Conservation (phyloP, 345 rosid genomes). For the Brassica cretica region DNA sequence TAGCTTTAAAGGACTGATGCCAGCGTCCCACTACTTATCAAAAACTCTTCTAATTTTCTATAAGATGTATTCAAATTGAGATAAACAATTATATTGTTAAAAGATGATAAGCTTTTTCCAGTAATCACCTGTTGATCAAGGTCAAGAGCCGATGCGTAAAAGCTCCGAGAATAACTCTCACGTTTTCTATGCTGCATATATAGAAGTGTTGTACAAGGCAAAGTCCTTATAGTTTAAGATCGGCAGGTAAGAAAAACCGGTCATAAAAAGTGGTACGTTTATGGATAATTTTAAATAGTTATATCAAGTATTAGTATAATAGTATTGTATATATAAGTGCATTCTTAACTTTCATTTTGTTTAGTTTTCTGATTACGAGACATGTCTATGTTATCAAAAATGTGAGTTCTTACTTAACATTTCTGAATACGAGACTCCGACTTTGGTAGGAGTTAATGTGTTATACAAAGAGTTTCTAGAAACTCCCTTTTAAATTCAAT, state of each 20-base stretch:
- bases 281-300: not conserved
- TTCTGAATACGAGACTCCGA: not conserved
- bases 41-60: not conserved
- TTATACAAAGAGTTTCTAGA: not conserved
- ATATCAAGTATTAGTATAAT: not conserved
- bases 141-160: too few relatives aligned
- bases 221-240: too few relatives aligned
- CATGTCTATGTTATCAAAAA: slow-evolving; percentile 4
- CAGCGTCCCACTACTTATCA: slow-evolving; percentile 34
- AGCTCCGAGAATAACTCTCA: too few relatives aligned
- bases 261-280: too few relatives aligned
- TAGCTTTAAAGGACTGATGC: slow-evolving; percentile 32
- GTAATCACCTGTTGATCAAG: too few relatives aligned
- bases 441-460: not conserved
- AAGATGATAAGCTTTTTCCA: slow-evolving; percentile 6
- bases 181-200: too few relatives aligned
- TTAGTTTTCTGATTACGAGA: not conserved
- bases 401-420: slow-evolving; percentile 11
- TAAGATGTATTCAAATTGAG: not conserved
- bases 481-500: too few relatives aligned
- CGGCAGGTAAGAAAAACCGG: too few relatives aligned
- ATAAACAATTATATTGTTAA: not conserved
- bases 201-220: too few relatives aligned
- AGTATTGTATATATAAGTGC: not conserved
- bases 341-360: not conserved